Conservation (phyloP, 2,329 filamentous ascomycete genomes). For the Ceratocystis eucalypticola region DNA sequence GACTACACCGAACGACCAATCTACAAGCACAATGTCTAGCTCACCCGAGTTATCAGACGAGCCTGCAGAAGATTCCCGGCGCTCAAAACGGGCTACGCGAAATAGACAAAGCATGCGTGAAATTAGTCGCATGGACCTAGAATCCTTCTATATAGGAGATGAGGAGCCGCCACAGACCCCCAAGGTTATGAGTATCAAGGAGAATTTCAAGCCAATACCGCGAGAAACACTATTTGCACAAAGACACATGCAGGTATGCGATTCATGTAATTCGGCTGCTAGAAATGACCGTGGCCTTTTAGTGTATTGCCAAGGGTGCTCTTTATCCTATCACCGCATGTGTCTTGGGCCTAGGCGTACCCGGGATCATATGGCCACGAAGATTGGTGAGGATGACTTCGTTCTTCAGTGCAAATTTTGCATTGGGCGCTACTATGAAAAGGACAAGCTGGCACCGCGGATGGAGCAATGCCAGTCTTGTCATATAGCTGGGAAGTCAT, state of each 20-base stretch:
- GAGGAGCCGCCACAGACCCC: constrained; percentile 32
- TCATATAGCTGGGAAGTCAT: constrained; percentile 50
- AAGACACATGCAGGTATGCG: constrained; percentile 58
- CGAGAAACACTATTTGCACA: constrained; percentile 43
- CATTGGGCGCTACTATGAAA: constrained; percentile 53
- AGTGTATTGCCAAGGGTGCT: constrained; percentile 85
- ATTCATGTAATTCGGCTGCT: constrained; percentile 49
- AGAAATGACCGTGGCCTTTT: constrained; percentile 51
- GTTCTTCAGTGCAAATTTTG: constrained; percentile 85
- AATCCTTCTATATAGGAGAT: constrained; percentile 39
- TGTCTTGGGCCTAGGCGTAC: constrained; percentile 62
- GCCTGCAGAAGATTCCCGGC: constrained; percentile 35
- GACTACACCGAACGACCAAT: constrained; percentile 13
- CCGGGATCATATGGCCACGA: constrained; percentile 83
- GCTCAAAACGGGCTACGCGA: constrained; percentile 32
- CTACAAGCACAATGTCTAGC: constrained; percentile 18
- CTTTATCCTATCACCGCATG: constrained; percentile 63
- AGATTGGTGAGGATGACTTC: constrained; percentile 61
- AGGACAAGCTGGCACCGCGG: constrained; percentile 53
- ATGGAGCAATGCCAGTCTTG: constrained; percentile 62
- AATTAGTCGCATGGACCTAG: constrained; percentile 43
- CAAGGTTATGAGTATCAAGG: constrained; percentile 53
- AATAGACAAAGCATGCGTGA: constrained; percentile 34
- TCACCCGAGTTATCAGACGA: constrained; percentile 33
- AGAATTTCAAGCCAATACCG: constrained; percentile 55